Conservation (phyloP, 2,329 filamentous ascomycete species). For the Pestalotiopsis sp. region DNA sequence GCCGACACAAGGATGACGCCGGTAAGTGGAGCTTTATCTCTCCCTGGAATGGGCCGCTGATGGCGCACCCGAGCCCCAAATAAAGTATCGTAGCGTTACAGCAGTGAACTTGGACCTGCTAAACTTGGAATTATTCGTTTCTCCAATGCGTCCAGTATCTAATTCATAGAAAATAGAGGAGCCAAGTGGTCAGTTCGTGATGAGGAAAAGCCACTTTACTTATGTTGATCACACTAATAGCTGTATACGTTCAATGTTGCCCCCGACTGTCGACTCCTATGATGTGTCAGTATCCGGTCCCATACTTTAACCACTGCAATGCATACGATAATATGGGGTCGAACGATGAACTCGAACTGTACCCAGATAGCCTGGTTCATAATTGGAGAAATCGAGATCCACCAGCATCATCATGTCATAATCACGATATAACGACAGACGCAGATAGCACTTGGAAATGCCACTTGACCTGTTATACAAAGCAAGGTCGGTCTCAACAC, state of each 20-base stretch:
- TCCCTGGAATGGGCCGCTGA: not conserved
- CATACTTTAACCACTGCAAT: not conserved
- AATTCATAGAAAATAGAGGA: no score
- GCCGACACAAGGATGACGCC: conserved; percentile 6
- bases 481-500: no score
- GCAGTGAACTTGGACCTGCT: not conserved
- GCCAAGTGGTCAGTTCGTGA: no score
- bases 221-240: not conserved
- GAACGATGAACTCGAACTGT: not conserved
- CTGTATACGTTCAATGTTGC: not conserved
- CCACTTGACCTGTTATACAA: no score
- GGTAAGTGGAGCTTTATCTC: conserved; percentile 1
- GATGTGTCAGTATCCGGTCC: not conserved
- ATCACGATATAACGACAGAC: not conserved
- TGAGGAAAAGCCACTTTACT: not conserved
- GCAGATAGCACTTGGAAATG: no score
- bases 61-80: not conserved
- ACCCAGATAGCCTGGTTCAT: not conserved
- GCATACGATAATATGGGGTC: not conserved
- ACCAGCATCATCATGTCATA: not conserved
- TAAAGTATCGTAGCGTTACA: not conserved
- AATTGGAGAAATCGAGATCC: not conserved
- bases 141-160: no score
- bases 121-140: no score
- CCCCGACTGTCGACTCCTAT: not conserved